phyloP scores from a whole-genome alignment of 192 early-diverging fungal genomes.

The Entomortierella chlamydospora region DNA sequence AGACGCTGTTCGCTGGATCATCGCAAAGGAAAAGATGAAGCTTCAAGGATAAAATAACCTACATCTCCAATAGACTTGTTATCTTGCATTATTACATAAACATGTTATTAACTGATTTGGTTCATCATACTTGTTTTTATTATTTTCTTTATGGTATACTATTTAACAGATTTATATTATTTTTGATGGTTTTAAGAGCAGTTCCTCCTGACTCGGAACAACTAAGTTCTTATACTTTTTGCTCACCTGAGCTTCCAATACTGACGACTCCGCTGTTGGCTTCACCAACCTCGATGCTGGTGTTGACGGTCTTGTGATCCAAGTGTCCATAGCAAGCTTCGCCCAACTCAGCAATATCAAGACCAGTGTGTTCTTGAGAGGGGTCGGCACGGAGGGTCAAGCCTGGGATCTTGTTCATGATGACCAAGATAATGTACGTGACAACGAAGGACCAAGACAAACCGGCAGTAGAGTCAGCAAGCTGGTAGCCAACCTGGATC shows the following conservation, averaged over 20 bases:
- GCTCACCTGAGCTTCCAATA: constrained; percentile 24
- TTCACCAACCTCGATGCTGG: constrained; percentile 45
- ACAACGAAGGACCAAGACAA: constrained; percentile 80
- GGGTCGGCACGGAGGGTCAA: constrained; percentile 81
- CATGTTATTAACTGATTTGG: too few species aligned
- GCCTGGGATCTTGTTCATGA: constrained; percentile 85
- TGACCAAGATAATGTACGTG: constrained; percentile 76
- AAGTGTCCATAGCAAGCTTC: constrained; percentile 69
- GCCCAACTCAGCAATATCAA: constrained; percentile 88
- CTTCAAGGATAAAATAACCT: not conserved
- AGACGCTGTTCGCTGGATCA: constrained; percentile 70
- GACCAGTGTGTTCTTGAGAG: constrained; percentile 73
- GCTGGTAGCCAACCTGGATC: constrained; percentile 86
- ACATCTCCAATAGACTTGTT: too few species aligned
- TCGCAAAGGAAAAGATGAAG: constrained; percentile 40
- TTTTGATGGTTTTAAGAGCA: not conserved
- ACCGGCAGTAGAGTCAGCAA: constrained; percentile 80
- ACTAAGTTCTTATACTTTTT: not conserved
- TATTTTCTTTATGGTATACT: not conserved
- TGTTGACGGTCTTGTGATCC: constrained; percentile 55
- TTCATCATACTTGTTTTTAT: too few species aligned
- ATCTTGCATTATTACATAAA: too few species aligned
- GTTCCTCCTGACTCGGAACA: not conserved
- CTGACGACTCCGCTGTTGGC: constrained; percentile 37
- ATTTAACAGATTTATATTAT: not conserved